phyloP scores from a whole-genome alignment of 805 yeast genomes.

The Candida insectalens region DNA sequence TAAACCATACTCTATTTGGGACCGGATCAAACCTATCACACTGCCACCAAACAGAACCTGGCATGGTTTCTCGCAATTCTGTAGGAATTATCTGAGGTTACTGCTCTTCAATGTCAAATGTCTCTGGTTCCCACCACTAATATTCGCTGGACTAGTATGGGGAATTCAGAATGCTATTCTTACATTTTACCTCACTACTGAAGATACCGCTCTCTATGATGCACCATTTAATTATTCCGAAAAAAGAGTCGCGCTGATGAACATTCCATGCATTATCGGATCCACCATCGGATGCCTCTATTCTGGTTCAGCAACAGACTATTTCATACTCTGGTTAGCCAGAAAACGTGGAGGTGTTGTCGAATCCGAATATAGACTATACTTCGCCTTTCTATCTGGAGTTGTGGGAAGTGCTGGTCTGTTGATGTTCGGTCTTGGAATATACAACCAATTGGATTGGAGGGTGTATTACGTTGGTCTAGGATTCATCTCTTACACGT shows the following conservation, averaged over 20 bases:
- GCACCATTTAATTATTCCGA: slow-evolving; percentile 58
- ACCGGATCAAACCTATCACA: slow-evolving; percentile 11
- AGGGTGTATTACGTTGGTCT: slow-evolving; percentile 48
- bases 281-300: slow-evolving; percentile 56
- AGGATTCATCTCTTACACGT: slow-evolving; percentile 57
- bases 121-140: slow-evolving; percentile 45
- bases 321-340: slow-evolving; percentile 58
- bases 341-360: slow-evolving; percentile 47
- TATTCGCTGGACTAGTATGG: slow-evolving; percentile 62
- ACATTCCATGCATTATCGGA: slow-evolving; percentile 61
- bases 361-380: slow-evolving; percentile 57
- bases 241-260: slow-evolving; percentile 65
- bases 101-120: slow-evolving; percentile 21
- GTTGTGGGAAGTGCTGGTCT: slow-evolving; percentile 51
- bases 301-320: slow-evolving; percentile 56
- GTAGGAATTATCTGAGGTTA: slow-evolving; percentile 30
- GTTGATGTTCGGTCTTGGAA: slow-evolving; percentile 57
- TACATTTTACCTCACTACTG: slow-evolving; percentile 64
- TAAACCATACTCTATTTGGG: slow-evolving; percentile 5
- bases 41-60: slow-evolving; percentile 2
- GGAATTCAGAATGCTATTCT: slow-evolving; percentile 69
- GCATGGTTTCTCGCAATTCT: slow-evolving; percentile 3
- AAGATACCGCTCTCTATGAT: slow-evolving; percentile 52
- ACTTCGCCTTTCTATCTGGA: slow-evolving; percentile 47
- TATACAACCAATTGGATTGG: slow-evolving; percentile 42